Conservation (phyloP, 2,329 filamentous ascomycete genomes). For the Xylaria multiplex region DNA sequence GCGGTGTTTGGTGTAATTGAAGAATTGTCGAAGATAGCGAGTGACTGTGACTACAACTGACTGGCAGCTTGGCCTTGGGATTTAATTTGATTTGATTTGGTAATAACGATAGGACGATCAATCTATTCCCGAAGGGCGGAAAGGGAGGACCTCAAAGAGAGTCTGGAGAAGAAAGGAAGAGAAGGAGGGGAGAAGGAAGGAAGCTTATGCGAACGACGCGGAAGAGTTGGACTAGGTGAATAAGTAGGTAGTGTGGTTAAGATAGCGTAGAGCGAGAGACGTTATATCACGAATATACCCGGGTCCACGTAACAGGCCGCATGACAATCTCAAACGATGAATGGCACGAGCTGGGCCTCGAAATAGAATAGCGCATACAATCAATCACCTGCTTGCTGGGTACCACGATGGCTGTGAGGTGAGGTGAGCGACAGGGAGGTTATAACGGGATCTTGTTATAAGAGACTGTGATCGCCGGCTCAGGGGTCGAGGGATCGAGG, state of each 20-base stretch:
- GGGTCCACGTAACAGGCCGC: slow-evolving; percentile 29
- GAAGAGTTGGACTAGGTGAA: slow-evolving; percentile 21
- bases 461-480: slow-evolving; percentile 26
- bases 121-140: slow-evolving; percentile 25
- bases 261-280: neutral
- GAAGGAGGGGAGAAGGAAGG: neutral
- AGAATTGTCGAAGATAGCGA: slow-evolving; percentile 42
- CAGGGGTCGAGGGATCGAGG: slow-evolving; percentile 29
- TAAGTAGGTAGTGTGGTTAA: slow-evolving; percentile 24
- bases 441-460: slow-evolving; percentile 34
- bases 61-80: slow-evolving; percentile 22
- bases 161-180: slow-evolving; percentile 37
- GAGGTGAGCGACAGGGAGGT: too few species aligned
- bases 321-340: slow-evolving; percentile 34
- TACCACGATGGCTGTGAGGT: slow-evolving; percentile 1
- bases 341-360: slow-evolving; percentile 33
- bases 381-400: slow-evolving; percentile 32
- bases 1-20: slow-evolving; percentile 14
- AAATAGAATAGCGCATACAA: slow-evolving; percentile 43
- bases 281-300: slow-evolving; percentile 33
- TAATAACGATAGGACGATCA: slow-evolving; percentile 29
- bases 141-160: slow-evolving; percentile 39
- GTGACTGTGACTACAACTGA: slow-evolving; percentile 38
- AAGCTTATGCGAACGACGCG: slow-evolving; percentile 17
- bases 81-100: neutral